These are phyloP conservation scores for Rhodotorula graminis DNA, from an alignment of 768 basidiomycete species.

Conservation along the genomic window DNA sequence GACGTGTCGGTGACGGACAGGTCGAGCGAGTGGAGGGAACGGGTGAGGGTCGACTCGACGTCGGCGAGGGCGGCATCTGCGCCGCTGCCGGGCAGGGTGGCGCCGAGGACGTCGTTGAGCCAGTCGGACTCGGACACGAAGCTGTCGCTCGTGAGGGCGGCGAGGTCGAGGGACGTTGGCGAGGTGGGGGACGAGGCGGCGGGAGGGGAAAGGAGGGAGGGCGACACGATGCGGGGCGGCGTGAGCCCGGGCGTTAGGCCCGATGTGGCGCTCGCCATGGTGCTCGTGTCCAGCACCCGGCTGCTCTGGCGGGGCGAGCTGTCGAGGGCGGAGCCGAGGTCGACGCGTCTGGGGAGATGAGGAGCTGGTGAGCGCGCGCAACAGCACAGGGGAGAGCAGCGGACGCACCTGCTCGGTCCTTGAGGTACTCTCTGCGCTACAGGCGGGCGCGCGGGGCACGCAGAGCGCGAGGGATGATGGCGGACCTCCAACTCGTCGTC, in stretches of 20 bases:
- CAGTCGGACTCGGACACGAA: constrained; percentile 32
- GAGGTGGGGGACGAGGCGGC: not conserved
- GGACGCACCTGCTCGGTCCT: not conserved
- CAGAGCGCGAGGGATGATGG: too few relatives aligned
- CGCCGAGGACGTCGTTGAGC: constrained; percentile 28
- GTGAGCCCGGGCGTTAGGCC: not conserved
- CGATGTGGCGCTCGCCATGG: not conserved
- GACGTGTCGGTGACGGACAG: constrained; percentile 85
- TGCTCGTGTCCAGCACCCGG: not conserved
- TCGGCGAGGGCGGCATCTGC: not conserved
- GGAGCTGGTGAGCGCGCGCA: not conserved
- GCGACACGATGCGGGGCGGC: not conserved
- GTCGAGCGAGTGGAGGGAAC: constrained; percentile 54
- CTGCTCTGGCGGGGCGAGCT: too few relatives aligned
- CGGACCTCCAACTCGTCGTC: too few relatives aligned
- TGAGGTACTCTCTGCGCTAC: not conserved
- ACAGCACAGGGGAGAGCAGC: too few relatives aligned
- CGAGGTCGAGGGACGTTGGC: constrained; percentile 12
- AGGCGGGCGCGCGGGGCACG: too few relatives aligned
- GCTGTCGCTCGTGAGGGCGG: constrained; percentile 11
- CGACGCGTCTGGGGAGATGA: not conserved
- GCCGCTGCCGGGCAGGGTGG: not conserved
- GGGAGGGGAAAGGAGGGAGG: not conserved
- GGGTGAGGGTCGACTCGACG: constrained; percentile 22
- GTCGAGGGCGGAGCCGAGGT: not conserved